Base-by-base conservation (phyloP, 2,329 filamentous ascomycete genomes). In the Aspergillus sp. region DNA sequence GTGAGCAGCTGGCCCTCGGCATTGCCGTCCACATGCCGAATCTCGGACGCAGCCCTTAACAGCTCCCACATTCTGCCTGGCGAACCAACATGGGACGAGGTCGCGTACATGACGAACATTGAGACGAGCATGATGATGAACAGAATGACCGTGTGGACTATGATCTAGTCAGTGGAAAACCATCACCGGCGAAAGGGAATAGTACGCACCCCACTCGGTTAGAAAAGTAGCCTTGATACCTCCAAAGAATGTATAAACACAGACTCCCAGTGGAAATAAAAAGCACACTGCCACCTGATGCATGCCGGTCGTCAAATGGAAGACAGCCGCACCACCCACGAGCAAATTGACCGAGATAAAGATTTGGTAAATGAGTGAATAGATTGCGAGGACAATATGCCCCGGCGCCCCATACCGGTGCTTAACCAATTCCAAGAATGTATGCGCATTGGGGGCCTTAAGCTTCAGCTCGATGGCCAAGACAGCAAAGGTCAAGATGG, bases 51-150 rank as follows among this genome's bases (percentile, higher is more conserved):
- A 46, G 64, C 62, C 9, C 51, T 53, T 9, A 73, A 66, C n/a
- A 72, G 63, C 7, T 73, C 70, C 53, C 63, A 74, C 51, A 74
- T 57, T 19, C 59, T 47, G 19, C 57, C 65, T 4, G 71, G 67
- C n/a, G 62, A 66, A 3, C 71, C 70, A 3, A 70, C 49, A 2
- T 15, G 15, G 23, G 25, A 23, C 3, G 56, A 59, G 17, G 46
- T 52, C 23, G 49, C 34, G 23, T 59, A 59, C 19, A 59, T 22
- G 23, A 59, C 56, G 25, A 59, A 53, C 9, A 59, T 22, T 0
- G 56, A 59, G 4, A 53, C 28, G 0, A 59, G 56, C 56, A 59
- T 59, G 28, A 59, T 59, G 4, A 22, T 23, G 41, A 45, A 59
- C 41, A 59, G 41, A 15, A 59, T 50, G 2, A 59, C 43, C 1